Percentiles rank a stretch among this genome's conserved stretches.
Evolutionary conservation across 805 yeast genomes (phyloP).

Genomic region (Wickerhamiella cacticola): DNA sequence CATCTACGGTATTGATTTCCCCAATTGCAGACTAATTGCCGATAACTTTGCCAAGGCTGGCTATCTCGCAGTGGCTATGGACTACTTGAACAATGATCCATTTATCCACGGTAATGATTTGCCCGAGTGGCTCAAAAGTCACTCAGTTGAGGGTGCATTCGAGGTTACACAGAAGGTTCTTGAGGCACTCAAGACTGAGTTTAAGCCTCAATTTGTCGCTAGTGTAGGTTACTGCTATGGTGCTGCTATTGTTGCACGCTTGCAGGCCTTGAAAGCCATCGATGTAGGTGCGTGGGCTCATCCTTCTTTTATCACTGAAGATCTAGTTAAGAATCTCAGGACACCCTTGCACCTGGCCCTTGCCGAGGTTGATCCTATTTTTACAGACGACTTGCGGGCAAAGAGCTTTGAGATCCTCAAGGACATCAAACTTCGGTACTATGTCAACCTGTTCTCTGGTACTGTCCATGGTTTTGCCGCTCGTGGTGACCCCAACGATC

Average conservation of each 20-base stretch:
- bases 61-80: constrained; percentile 64
- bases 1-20: constrained; percentile 48
- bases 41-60: constrained; percentile 45
- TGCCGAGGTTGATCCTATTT: constrained; percentile 58
- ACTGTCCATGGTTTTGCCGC: constrained; percentile 68
- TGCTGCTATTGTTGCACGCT: constrained; percentile 25
- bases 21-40: constrained; percentile 43
- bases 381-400: constrained; percentile 51
- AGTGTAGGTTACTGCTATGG: constrained; percentile 45
- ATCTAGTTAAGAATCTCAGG: constrained; percentile 50
- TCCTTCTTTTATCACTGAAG: constrained; percentile 60
- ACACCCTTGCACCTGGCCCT: constrained; percentile 59
- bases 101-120: constrained; percentile 15
- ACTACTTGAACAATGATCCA: constrained; percentile 47
- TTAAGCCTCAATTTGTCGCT: constrained; percentile 36
- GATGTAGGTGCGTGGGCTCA: constrained; percentile 69
- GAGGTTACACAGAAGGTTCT: constrained; percentile 42
- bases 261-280: constrained; percentile 31
- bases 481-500: constrained; percentile 54
- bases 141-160: constrained; percentile 24
- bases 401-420: constrained; percentile 47
- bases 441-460: constrained; percentile 49
- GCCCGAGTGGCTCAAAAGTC: constrained; percentile 13
- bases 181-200: constrained; percentile 33
- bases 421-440: constrained; percentile 44